A percentile compares a stretch with the other conserved stretches of the same genome.
These are phyloP conservation scores for Panaeolus papilionaceus DNA, from an alignment of 768 basidiomycete species.

Conservation along the genomic window DNA sequence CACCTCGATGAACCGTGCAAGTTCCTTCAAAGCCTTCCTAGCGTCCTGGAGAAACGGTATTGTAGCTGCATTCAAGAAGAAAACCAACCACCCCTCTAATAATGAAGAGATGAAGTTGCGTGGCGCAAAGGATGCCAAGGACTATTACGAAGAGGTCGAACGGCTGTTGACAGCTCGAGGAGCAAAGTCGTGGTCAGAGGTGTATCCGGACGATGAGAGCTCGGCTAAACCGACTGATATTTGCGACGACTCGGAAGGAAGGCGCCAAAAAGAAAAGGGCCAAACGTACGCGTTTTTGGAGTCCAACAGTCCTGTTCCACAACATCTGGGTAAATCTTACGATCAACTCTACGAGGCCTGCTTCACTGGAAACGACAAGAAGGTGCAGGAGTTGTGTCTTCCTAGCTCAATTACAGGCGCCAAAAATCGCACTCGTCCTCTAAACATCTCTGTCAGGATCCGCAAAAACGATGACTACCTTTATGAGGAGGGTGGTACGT, in stretches of 20 bases:
- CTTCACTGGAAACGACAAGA: constrained; percentile 55
- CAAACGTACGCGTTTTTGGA: constrained; percentile 11
- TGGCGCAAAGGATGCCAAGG: constrained; percentile 33
- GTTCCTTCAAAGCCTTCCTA: constrained; percentile 20
- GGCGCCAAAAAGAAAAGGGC: constrained; percentile 22
- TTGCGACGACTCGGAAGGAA: neutral
- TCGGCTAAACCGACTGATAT: constrained; percentile 18
- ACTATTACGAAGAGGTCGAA: constrained; percentile 43
- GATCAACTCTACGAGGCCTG: constrained; percentile 65
- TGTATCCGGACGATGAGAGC: constrained; percentile 36
- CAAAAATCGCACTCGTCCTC: constrained; percentile 29
- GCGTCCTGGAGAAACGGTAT: constrained; percentile 19
- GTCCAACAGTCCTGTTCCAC: constrained; percentile 34
- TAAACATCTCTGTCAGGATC: constrained; percentile 51
- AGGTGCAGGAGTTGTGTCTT: constrained; percentile 58
- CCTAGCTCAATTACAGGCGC: constrained; percentile 37
- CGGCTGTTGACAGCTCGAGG: constrained; percentile 35
- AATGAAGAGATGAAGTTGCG: constrained; percentile 19
- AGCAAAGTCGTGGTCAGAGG: constrained; percentile 53
- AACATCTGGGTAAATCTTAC: constrained; percentile 44
- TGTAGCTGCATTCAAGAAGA: neutral
- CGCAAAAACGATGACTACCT: constrained; percentile 23
- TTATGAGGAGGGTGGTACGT: constrained; percentile 31
- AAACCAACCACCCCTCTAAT: neutral
- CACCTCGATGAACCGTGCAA: constrained; percentile 6